Percentiles rank a stretch among this genome's conserved stretches.
phyloP scores from a whole-genome alignment of 176 grass and related monocot genomes.

The Phoenix roebelenii region DNA sequence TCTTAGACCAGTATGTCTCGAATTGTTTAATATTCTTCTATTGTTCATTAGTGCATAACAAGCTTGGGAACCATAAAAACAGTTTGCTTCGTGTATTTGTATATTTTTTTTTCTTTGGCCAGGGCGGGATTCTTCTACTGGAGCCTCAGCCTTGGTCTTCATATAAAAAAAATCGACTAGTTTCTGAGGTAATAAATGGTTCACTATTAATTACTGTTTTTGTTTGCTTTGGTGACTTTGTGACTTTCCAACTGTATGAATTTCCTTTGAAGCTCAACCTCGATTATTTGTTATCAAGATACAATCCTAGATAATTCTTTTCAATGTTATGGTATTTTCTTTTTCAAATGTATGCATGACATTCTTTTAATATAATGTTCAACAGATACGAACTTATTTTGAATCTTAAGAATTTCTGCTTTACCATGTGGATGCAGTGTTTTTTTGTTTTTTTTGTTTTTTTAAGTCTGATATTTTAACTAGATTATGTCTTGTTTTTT shows the following conservation, averaged over 20 bases:
- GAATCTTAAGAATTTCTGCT: no score
- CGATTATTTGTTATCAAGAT: neutral
- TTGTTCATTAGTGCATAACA: neutral
- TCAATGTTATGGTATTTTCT: no score
- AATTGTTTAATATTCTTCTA: conserved; percentile 11
- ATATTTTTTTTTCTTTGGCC: conserved; percentile 16
- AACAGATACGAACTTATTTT: no score
- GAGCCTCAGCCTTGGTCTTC: conserved; percentile 94
- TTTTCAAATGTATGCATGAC: no score
- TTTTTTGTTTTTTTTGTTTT: no score
- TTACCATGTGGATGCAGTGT: no score
- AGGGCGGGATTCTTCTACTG: conserved; percentile 85
- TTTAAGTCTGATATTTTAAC: no score
- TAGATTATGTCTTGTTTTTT: no score
- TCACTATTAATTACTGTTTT: neutral
- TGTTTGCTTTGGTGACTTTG: neutral
- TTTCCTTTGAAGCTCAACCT: neutral
- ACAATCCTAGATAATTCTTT: no score
- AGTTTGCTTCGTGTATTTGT: neutral
- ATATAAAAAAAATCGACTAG: conserved; percentile 62
- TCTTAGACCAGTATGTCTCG: conserved; percentile 60
- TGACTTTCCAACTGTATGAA: neutral
- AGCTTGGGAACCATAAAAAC: neutral
- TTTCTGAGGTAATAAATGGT: conserved; percentile 50
- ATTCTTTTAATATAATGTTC: no score